A percentile compares a stretch with the other conserved stretches of the same genome.
These are phyloP conservation scores for Candida dubliniensis DNA, from an alignment of 1,139 yeast species.

Conservation along the genomic window DNA sequence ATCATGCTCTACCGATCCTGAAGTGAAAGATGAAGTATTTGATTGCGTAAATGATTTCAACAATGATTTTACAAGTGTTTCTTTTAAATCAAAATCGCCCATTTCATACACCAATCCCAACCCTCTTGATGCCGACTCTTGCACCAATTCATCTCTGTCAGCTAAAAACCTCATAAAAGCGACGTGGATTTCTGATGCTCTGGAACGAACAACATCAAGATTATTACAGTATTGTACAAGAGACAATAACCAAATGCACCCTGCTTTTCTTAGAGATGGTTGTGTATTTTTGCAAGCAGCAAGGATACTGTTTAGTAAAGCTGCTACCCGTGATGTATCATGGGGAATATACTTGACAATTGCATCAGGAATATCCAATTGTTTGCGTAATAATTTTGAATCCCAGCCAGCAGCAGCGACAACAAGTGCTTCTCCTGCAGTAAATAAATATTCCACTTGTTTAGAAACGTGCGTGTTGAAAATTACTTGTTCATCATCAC, in stretches of 20 bases:
- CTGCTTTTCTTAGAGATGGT: slow-evolving; percentile 71
- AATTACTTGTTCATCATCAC: slow-evolving; percentile 28
- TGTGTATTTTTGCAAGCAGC: slow-evolving; percentile 61
- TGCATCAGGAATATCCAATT: slow-evolving; percentile 51
- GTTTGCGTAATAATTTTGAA: slow-evolving; percentile 53
- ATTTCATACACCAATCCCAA: slow-evolving; percentile 77
- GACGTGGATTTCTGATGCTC: slow-evolving; percentile 60
- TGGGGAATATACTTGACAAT: slow-evolving; percentile 18
- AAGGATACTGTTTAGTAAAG: slow-evolving; percentile 49
- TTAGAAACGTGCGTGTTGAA: slow-evolving; percentile 64
- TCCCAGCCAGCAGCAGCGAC: slow-evolving; percentile 76
- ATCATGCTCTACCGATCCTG: slow-evolving; percentile 75
- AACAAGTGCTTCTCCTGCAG: slow-evolving; percentile 83
- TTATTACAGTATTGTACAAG: slow-evolving; percentile 72
- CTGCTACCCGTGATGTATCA: slow-evolving; percentile 25
- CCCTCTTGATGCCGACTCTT: slow-evolving; percentile 91
- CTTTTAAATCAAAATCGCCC: slow-evolving; percentile 69
- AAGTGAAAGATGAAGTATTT: slow-evolving; percentile 48
- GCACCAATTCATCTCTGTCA: slow-evolving; percentile 80
- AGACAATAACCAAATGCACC: slow-evolving; percentile 85
- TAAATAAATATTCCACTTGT: slow-evolving; percentile 70
- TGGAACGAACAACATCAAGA: slow-evolving; percentile 38
- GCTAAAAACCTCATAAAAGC: slow-evolving; percentile 75
- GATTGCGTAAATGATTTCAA: slow-evolving; percentile 78
- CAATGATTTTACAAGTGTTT: slow-evolving; percentile 71